phyloP scores from a whole-genome alignment of 306 rosid species.

The Prunus mongolica region DNA sequence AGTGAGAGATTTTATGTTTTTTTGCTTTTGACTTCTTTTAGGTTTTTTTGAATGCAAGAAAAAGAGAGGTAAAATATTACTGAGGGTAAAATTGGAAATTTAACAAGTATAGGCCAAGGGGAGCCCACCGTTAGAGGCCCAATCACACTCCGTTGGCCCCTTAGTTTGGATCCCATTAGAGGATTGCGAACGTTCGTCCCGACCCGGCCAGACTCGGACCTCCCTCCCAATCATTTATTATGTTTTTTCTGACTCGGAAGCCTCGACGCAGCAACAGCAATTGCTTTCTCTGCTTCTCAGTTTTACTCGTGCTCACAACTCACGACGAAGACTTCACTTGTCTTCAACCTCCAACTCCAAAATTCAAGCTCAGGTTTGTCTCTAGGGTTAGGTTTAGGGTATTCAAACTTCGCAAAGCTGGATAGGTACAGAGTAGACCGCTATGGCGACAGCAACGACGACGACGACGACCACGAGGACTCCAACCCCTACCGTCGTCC shows the following conservation, averaged over 20 bases:
- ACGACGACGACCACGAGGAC: constrained; percentile 9
- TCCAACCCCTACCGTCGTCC: constrained; percentile 46
- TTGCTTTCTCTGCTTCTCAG: not conserved
- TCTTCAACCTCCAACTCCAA: not conserved
- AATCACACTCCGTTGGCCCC: not conserved
- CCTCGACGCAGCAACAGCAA: not conserved
- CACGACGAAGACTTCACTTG: not conserved
- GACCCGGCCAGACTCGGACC: not conserved
- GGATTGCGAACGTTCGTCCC: not conserved
- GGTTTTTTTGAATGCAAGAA: no score
- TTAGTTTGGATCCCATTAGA: not conserved
- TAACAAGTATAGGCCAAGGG: not conserved
- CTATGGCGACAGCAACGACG: constrained; percentile 36
- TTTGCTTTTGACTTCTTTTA: no score
- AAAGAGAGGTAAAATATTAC: no score
- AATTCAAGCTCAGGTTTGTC: not conserved
- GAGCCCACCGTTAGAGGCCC: not conserved
- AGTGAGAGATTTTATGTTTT: no score
- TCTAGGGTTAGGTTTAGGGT: constrained; percentile 39
- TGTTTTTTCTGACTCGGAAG: not conserved
- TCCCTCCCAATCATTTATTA: no score
- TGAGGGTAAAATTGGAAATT: no score
- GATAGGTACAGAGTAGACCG: constrained; percentile 91
- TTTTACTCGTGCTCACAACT: not conserved
- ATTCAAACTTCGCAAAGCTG: constrained; percentile 53